These are phyloP conservation scores for Clarireedia paspali DNA, from an alignment of 2,329 filamentous ascomycete species.

Conservation along the genomic window DNA sequence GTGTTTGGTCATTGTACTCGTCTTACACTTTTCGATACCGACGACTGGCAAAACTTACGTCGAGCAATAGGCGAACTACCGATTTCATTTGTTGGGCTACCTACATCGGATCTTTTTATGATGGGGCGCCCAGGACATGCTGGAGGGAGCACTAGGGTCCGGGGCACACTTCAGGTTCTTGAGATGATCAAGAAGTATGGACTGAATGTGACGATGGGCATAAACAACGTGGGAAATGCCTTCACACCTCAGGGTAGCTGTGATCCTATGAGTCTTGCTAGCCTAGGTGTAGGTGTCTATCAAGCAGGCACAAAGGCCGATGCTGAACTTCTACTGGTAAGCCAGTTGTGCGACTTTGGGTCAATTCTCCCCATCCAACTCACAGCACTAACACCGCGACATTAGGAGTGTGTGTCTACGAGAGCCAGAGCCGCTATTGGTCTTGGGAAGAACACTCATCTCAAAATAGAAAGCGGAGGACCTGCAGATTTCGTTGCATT, in stretches of 20 bases:
- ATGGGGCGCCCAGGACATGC: conserved; percentile 41
- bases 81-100: conserved; percentile 60
- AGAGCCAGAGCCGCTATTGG: conserved; percentile 27
- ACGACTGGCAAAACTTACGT: conserved; percentile 43
- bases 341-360: conserved; percentile 18
- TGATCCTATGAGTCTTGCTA: conserved; percentile 57
- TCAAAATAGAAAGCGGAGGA: conserved; percentile 19
- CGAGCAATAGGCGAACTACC: conserved; percentile 44
- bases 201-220: conserved; percentile 52
- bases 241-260: conserved; percentile 64
- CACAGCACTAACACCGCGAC: conserved; percentile 6
- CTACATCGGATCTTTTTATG: conserved; percentile 67
- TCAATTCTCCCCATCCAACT: background rate
- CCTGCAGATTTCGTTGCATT: conserved; percentile 27
- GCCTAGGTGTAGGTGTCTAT: conserved; percentile 57
- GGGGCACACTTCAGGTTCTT: conserved; percentile 56
- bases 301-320: conserved; percentile 55
- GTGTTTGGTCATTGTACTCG: conserved; percentile 63
- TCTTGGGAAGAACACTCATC: conserved; percentile 10
- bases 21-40: conserved; percentile 45
- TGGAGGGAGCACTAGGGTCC: conserved; percentile 30
- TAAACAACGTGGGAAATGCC: conserved; percentile 69
- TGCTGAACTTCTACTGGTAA: conserved; percentile 49
- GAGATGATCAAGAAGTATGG: conserved; percentile 51
- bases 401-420: conserved; percentile 26